These are phyloP conservation scores for Ceratocystis papillata DNA, from an alignment of 2,329 filamentous ascomycete genomes.

Conservation along the genomic window DNA sequence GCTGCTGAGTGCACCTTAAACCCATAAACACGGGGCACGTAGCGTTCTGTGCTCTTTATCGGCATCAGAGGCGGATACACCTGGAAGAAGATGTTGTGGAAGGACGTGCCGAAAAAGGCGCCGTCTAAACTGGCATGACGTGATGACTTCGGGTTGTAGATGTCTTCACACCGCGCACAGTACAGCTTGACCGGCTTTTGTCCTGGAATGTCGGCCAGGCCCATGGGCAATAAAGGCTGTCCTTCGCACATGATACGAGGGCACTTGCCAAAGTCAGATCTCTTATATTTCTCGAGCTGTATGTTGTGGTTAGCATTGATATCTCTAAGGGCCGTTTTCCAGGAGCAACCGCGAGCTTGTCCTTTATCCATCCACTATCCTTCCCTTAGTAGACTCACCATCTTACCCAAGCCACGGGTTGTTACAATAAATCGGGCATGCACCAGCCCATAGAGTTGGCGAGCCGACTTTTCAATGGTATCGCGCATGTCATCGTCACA, in stretches of 20 bases:
- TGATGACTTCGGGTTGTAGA: slow-evolving; percentile 97
- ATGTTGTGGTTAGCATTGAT: slow-evolving; percentile 9
- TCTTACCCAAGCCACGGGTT: slow-evolving; percentile 84
- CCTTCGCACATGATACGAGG: slow-evolving; percentile 90
- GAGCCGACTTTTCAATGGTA: slow-evolving; percentile 92
- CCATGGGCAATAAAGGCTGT: slow-evolving; percentile 89
- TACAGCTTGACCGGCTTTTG: slow-evolving; percentile 90
- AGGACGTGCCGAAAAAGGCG: slow-evolving; percentile 94
- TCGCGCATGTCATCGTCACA: slow-evolving; percentile 98
- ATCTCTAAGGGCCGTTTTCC: background rate
- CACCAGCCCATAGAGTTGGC: slow-evolving; percentile 90
- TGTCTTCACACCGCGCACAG: slow-evolving; percentile 92
- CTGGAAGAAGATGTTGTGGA: slow-evolving; percentile 98
- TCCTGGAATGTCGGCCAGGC: slow-evolving; percentile 79
- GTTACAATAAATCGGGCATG: slow-evolving; percentile 96
- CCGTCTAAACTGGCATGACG: slow-evolving; percentile 92
- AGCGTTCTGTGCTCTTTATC: slow-evolving; percentile 71
- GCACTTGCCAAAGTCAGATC: slow-evolving; percentile 95
- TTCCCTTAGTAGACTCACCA: slow-evolving; percentile 49
- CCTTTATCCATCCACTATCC: background rate
- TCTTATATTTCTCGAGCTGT: slow-evolving; percentile 97
- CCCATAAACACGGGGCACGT: slow-evolving; percentile 82
- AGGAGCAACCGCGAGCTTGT: background rate
- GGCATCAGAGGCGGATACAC: slow-evolving; percentile 88
- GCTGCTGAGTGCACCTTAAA: slow-evolving; percentile 91